Conservation (phyloP, 495 filamentous ascomycete genomes). For the Podospora didyma region DNA sequence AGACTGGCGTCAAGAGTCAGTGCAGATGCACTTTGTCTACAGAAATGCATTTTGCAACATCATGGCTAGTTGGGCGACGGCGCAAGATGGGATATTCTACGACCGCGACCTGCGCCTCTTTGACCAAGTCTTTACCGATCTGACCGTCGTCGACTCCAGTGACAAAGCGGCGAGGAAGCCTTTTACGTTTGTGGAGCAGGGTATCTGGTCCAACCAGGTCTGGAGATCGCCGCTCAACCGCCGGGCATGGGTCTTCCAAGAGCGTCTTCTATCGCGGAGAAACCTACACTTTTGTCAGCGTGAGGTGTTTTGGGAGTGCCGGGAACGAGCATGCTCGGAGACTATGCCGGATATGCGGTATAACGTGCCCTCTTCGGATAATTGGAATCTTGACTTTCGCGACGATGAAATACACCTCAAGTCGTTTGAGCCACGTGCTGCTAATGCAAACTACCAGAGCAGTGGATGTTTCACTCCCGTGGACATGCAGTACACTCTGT, state of each 20-base stretch:
- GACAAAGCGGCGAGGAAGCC: too few relatives aligned
- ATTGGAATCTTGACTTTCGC: neutral
- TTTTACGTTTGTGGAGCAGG: neutral
- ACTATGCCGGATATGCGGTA: too few relatives aligned
- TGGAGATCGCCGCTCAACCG: neutral
- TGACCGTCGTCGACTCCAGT: neutral
- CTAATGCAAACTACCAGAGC: neutral
- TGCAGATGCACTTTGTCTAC: neutral
- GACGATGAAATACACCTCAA: neutral
- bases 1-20: neutral
- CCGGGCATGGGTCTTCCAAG: constrained; percentile 29
- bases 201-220: neutral
- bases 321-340: too few relatives aligned
- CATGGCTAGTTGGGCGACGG: neutral
- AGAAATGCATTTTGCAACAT: constrained; percentile 1
- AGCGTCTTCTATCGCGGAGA: constrained; percentile 24
- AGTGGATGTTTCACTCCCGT: too few relatives aligned
- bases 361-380: too few relatives aligned
- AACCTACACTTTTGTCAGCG: constrained; percentile 15
- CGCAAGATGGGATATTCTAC: neutral
- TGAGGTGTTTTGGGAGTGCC: constrained; percentile 30
- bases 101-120: neutral
- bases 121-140: neutral
- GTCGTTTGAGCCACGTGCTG: neutral
- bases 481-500: neutral